These are phyloP conservation scores for Actinidia polygama DNA, from an alignment of 179 eudicot genomes.

Conservation along the genomic window DNA sequence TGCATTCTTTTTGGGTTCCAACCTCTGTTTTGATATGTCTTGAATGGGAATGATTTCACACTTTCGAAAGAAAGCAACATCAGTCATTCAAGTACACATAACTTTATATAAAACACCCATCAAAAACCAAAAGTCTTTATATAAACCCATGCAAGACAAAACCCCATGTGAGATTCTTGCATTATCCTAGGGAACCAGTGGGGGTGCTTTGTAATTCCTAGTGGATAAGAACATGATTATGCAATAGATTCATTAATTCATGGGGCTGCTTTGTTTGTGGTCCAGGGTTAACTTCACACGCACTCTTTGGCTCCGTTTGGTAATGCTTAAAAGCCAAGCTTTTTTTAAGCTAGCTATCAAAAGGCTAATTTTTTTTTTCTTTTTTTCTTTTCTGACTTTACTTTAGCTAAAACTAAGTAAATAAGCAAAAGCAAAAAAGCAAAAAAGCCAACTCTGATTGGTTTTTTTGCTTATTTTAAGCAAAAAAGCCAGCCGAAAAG, in stretches of 20 bases:
- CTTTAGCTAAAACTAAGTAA: too few relatives aligned
- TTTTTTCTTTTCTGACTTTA: too few relatives aligned
- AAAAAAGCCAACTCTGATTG: too few relatives aligned
- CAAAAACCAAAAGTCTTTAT: neutral
- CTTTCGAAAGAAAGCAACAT: neutral
- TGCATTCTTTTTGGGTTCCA: too few relatives aligned
- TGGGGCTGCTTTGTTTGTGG: neutral
- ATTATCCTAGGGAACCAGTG: conserved; percentile 18
- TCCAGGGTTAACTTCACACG: neutral
- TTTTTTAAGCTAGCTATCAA: too few relatives aligned
- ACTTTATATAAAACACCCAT: neutral
- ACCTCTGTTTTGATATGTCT: too few relatives aligned
- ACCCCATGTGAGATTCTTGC: conserved; percentile 25
- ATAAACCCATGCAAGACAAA: conserved; percentile 8
- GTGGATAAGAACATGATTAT: conserved; percentile 11
- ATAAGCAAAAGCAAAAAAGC: too few relatives aligned
- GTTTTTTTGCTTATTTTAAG: too few relatives aligned
- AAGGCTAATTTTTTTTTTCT: too few relatives aligned
- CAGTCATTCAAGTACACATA: conserved; percentile 3
- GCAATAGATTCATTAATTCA: neutral
- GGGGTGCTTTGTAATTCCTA: neutral
- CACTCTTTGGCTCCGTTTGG: neutral
- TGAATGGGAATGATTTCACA: conserved; percentile 6
- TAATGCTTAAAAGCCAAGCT: too few relatives aligned
- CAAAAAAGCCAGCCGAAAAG: too few relatives aligned